Conservation (phyloP, 129 eudicot species). For the Sambucus nigra region DNA sequence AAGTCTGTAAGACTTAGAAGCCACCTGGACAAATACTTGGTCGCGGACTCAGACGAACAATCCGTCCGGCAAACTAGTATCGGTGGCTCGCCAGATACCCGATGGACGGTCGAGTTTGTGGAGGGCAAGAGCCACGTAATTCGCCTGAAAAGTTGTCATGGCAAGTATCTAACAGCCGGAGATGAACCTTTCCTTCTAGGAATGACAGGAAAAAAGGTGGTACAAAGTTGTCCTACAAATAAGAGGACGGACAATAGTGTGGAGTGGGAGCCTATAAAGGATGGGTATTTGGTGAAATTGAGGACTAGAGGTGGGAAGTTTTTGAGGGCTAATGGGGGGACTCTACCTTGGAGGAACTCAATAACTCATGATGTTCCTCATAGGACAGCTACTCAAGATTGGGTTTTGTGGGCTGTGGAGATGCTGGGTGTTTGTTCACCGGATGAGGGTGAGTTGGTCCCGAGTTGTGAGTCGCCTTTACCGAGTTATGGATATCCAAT, state of each 20-base stretch:
- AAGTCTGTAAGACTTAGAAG: constrained; percentile 39
- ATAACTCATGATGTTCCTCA: constrained; percentile 53
- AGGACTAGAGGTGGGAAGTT: constrained; percentile 34
- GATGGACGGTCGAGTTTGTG: constrained; percentile 41
- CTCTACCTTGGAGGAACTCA: constrained; percentile 61
- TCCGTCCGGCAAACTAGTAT: constrained; percentile 35
- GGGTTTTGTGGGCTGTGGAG: constrained; percentile 56
- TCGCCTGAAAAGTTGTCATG: constrained; percentile 54
- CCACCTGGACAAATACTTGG: constrained; percentile 33
- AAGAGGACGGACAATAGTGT: constrained; percentile 22
- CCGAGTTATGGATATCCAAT: too few species aligned
- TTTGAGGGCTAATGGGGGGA: constrained; percentile 51
- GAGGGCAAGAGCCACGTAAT: constrained; percentile 21
- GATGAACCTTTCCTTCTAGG: constrained; percentile 39
- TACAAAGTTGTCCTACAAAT: constrained; percentile 30
- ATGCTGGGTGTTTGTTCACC: too few species aligned
- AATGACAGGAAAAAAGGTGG: constrained; percentile 40
- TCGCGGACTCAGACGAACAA: constrained; percentile 43
- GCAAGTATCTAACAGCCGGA: constrained; percentile 58
- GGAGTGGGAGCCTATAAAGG: constrained; percentile 57
- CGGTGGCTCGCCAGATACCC: constrained; percentile 31
- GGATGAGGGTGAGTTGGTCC: too few species aligned
- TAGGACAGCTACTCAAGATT: constrained; percentile 21
- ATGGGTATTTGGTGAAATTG: constrained; percentile 49
- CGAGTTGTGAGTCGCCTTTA: too few species aligned